phyloP scores from a whole-genome alignment of 2,329 filamentous ascomycete species.

The Graphilbum sp. region DNA sequence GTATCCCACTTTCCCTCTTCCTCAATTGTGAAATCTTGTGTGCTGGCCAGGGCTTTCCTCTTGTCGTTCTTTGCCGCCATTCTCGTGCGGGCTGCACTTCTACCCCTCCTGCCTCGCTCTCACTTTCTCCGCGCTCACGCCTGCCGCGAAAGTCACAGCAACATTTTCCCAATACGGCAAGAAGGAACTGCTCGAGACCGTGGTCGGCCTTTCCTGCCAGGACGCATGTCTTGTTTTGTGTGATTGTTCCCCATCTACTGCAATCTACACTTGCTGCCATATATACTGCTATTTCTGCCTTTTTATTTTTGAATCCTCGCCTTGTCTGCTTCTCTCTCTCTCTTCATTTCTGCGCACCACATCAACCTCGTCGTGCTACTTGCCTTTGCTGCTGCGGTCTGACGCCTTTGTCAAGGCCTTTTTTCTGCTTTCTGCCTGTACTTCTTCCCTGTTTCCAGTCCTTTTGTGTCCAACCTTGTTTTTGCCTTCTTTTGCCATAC shows the following conservation, averaged over 20 bases:
- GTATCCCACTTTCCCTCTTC: not conserved
- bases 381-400: too few species aligned
- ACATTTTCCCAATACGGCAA: not conserved
- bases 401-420: too few species aligned
- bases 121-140: not conserved
- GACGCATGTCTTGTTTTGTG: not conserved
- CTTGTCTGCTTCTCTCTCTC: not conserved
- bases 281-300: not conserved
- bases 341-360: not conserved
- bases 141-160: not conserved
- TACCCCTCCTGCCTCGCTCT: not conserved
- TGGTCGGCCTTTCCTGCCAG: not conserved
- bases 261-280: not conserved
- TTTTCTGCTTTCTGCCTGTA: not conserved
- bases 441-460: not conserved
- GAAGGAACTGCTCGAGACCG: not conserved
- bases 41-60: not conserved
- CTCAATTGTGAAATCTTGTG: not conserved
- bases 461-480: too few species aligned
- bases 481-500: not conserved
- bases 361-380: not conserved
- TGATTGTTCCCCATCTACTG: not conserved
- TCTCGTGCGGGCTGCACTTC: not conserved
- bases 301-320: not conserved
- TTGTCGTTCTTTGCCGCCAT: not conserved